A percentile compares a stretch with the other conserved stretches of the same genome.
These are phyloP conservation scores for Aureobasidium lini DNA, from an alignment of 2,329 filamentous ascomycete genomes.

Conservation along the genomic window DNA sequence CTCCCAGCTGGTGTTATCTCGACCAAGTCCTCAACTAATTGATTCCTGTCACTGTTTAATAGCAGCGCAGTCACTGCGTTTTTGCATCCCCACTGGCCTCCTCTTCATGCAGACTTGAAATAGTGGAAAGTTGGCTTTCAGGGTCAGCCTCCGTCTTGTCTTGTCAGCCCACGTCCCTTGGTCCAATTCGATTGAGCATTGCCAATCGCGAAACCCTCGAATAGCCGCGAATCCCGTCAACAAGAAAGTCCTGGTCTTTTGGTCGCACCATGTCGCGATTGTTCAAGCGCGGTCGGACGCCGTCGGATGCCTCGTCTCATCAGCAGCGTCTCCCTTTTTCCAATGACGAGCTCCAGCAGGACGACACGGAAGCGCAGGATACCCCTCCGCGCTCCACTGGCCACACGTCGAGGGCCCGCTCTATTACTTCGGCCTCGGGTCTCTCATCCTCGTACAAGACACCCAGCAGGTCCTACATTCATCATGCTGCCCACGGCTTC, in stretches of 20 bases:
- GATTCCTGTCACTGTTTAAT: slow-evolving; percentile 5
- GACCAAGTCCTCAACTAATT: slow-evolving; percentile 4
- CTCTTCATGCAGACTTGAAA: slow-evolving; percentile 4
- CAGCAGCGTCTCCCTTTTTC: slow-evolving; percentile 18
- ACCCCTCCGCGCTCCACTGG: slow-evolving; percentile 3
- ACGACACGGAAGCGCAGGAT: slow-evolving; percentile 12
- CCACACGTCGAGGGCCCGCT: slow-evolving; percentile 16
- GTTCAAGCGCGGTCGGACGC: slow-evolving; percentile 14
- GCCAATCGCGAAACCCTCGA: background rate
- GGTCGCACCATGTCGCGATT: slow-evolving; percentile 14
- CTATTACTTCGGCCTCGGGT: slow-evolving; percentile 17
- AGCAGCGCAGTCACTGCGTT: background rate
- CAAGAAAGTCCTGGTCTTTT: background rate
- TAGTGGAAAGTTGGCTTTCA: background rate
- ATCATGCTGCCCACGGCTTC: slow-evolving; percentile 22
- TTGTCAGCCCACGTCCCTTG: background rate
- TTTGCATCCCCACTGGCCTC: background rate
- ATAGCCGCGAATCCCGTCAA: background rate
- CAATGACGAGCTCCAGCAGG: slow-evolving; percentile 16
- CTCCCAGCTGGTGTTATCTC: slow-evolving; percentile 5
- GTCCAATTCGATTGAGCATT: no score
- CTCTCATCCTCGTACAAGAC: slow-evolving; percentile 26
- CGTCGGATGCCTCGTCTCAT: slow-evolving; percentile 16
- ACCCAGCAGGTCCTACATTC: slow-evolving; percentile 30
- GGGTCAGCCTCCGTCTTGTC: background rate